Conservation (phyloP, 345 rosid genomes). For the Aurinia saxatilis region DNA sequence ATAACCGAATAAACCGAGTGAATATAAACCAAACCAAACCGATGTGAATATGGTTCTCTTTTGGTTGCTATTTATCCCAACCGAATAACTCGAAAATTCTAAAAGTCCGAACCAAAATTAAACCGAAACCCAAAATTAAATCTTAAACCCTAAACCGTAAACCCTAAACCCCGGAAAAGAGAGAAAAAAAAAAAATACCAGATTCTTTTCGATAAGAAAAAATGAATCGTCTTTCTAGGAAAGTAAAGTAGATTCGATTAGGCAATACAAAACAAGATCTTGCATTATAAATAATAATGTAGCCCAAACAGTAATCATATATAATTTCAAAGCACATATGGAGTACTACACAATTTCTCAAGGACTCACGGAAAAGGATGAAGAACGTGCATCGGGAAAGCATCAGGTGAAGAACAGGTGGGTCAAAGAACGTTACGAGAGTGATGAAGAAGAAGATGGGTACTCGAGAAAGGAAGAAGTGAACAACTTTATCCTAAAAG, state of each 20-base stretch:
- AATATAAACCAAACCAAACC: too few species aligned
- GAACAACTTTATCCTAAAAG: conserved; percentile 10
- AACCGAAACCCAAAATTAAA: too few species aligned
- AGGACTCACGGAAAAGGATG: not conserved
- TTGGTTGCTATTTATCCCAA: too few species aligned
- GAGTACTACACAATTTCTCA: conserved; percentile 27
- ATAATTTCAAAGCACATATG: conserved; percentile 13
- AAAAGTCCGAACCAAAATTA: too few species aligned
- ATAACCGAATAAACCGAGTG: too few species aligned
- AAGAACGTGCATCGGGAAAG: conserved; percentile 14
- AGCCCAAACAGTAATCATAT: not conserved
- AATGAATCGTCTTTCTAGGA: not conserved
- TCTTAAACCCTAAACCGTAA: too few species aligned
- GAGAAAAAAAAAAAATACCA: not conserved
- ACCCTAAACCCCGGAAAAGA: not conserved
- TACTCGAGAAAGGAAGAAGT: not conserved
- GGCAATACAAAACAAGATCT: not conserved
- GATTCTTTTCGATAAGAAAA: not conserved
- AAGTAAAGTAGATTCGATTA: conserved; percentile 6
- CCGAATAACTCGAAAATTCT: too few species aligned
- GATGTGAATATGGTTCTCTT: too few species aligned
- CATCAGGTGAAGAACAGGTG: conserved; percentile 23
- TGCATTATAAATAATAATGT: conserved; percentile 7
- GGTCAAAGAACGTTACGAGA: conserved; percentile 31
- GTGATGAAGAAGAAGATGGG: conserved; percentile 23